Base-by-base conservation (phyloP, 2,329 filamentous ascomycete genomes). In the Aspergillus ibericus region DNA sequence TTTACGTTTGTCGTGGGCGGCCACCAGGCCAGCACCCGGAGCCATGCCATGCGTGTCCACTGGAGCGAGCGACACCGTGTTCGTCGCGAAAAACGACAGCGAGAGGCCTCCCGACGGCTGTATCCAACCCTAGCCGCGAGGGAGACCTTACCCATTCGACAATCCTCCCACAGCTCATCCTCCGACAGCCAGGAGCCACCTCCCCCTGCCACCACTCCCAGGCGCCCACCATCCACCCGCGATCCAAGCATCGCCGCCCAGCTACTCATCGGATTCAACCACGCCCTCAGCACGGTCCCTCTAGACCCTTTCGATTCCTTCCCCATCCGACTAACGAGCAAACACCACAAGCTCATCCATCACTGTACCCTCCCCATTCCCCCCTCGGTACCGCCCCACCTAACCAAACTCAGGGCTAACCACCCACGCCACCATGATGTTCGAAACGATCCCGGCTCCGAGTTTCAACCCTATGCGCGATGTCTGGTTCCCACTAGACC, bases 391-490 rank as follows among this genome's bases (percentile, higher is more conserved):
- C 1, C 5, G 5, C 1, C 36, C 67, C 64, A 27, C 16, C 46
- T 59, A 32, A 62, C 25, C 7, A 15, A 2, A 40, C 29, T 6
- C 35, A 74, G 69, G 70, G 73, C 60, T 76, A 1, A 62, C 64
- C 53, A 69, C 67, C 1, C 59, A 73, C 56, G 68, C 72, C 3
- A 61, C 66, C 10, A 72, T 73, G 69, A 73, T 74, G 63, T 75
- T 74, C 42, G 70, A 70, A 38, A 53, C 66, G 1, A 22, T 67
- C 1, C 38, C 63, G n/a, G 65, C 63, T 16, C 61, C 63, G 22
- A 63, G 53, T 13, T 77, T 78, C 50, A 75, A 75, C 55, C 70
- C 75, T 0, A 75, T 78, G 71, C 71, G 70, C 13, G 75, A 78
- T 47, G 73, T 78, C 29, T 78, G 74, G 72, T 65, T 76, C 25